These are phyloP conservation scores for Picea glauca DNA, from an alignment of 75 land plant species.

Conservation along the genomic window DNA sequence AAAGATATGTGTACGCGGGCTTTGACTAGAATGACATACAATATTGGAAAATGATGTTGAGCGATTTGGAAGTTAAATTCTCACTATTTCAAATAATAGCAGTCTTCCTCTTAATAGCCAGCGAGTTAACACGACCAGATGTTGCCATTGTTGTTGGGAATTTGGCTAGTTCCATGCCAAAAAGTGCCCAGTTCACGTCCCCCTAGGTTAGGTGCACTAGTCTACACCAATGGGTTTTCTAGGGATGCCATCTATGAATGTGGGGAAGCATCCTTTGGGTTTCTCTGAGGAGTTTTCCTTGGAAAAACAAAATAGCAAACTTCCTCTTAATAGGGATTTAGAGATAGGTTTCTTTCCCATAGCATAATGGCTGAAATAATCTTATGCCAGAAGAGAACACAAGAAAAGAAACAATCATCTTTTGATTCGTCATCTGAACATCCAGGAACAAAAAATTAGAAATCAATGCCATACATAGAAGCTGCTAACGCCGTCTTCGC, in stretches of 20 bases:
- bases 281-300: too few species aligned
- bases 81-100: neutral
- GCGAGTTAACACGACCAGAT: too few species aligned
- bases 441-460: neutral
- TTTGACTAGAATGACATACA: neutral
- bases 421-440: neutral
- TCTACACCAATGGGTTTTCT: too few species aligned
- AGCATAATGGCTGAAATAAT: neutral
- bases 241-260: too few species aligned
- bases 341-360: neutral
- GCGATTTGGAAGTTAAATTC: neutral
- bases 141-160: too few species aligned
- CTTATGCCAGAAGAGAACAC: neutral
- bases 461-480: constrained; percentile 63
- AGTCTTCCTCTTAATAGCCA: too few species aligned
- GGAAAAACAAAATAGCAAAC: neutral
- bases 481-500: constrained; percentile 93
- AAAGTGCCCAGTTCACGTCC: too few species aligned
- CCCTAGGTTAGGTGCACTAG: too few species aligned
- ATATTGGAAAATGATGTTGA: neutral
- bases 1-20: neutral
- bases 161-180: too few species aligned
- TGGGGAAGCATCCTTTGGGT: too few species aligned
- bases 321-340: neutral
- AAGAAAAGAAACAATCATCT: neutral